Evolutionary conservation across 1,284 basidiomycete genomes (phyloP), one percentile per base, ranked within the genome.

Genomic region (Cryptococcus sp.): DNA sequence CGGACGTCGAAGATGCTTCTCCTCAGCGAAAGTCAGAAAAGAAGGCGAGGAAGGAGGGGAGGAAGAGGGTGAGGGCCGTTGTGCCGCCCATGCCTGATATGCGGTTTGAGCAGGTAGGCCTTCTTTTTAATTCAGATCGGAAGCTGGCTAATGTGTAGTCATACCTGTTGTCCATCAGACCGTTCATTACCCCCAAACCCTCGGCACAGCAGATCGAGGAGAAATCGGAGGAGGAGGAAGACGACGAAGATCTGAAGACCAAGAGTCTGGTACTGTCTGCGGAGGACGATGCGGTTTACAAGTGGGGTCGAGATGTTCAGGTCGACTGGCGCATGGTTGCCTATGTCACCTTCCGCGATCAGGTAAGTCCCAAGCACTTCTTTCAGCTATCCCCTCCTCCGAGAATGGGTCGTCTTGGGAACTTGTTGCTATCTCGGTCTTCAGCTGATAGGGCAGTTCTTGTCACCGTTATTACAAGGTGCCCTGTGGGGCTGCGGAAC

Each of bases 281-380:
- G 22, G 60, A 69, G 14, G 50, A 63, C 18, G 68, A 69, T 52
- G 58, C 50, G 45, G 66, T 69, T 14, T 69, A 66, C 35, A 57
- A 65, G 24, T 67, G 62, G 60, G 71, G 69, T 3, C 42, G 60
- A 40, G 53, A 65, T 39, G 59, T 71, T 2, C 57, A 60, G 25
- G 69, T 73, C 16, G 56, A 67, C 33, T 73, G 69, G 68, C 37
- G 48, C 1, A 56, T 56, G 41, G 64, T 65, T 1, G 41, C 52
- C 14, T 72, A 69, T 66, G 62, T 72, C 2, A 74, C 72, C 0
- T 31, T 72, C 9, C 46, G 66, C 40, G 72, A 74, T 63, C 72
- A 74, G 56, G 72, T 72, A 40, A 49, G 69, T 65, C 2, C n/a
- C n/a, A n/a, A n/a, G n/a, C n/a, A n/a, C n/a, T 42, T 33, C 6